Evolutionary conservation across 192 early-diverging fungal genomes (phyloP), one percentile per base, ranked within the genome.

Genomic region (Mortierella claussenii): DNA sequence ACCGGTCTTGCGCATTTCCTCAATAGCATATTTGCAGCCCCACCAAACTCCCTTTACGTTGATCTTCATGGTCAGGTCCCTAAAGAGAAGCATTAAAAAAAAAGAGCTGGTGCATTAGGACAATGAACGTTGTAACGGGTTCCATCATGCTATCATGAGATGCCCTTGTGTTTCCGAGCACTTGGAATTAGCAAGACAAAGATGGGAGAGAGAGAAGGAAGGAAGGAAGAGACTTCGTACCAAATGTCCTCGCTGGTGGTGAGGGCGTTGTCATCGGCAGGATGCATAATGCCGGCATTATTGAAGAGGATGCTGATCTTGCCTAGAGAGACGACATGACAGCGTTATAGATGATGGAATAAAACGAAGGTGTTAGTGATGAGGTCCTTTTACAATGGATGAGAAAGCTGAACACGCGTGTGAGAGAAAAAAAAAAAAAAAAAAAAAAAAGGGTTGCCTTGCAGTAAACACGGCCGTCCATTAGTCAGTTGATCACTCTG

Each of bases 21-120:
- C 81, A 57, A 95, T 93, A 49, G 84, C 91, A 53, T 95, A 88
- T 58, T 92, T 92, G 82, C 91, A 93, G 31, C 94, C 94, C 69
- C 74, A 94, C 94, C 94, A 95, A 20, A 95, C 94, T 26, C 94
- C 92, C 75, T 95, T 95, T 36, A 94, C 89, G 73, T 95, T 95
- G 75, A 93, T 91, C 51, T 92, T 81, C 88, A 94, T 87, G 26
- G 88, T 89, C 44, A 86, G 43, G 47, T 89, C 84, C 87, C 87
- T 88, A 55, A 21, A 62, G 7, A 20, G 7, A 23, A 15, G 13
- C 17, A 42, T 42, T 42, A n/a, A n/a, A 40, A 40, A 40, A 40
- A 40, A 10, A 40, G 13, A 40, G 37, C 13, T 40, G 7, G 13
- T 40, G 37, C 13, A 40, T 10, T 40, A 7, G 13, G 37, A 10